phyloP scores from a whole-genome alignment of 2,329 filamentous ascomycete species.

The Stemphylium beticola region DNA sequence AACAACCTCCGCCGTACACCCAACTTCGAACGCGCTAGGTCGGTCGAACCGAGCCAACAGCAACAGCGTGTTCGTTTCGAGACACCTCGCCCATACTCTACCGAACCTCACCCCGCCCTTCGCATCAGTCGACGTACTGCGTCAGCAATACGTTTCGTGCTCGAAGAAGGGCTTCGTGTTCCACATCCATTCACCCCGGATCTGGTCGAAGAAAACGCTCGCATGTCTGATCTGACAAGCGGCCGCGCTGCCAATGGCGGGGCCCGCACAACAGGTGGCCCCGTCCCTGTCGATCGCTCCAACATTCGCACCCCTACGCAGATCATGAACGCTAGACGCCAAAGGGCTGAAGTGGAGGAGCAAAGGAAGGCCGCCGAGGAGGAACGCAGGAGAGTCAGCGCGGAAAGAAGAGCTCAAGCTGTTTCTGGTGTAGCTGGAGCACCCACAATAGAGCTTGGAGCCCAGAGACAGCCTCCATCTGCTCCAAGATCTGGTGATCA shows the following conservation, averaged over 20 bases:
- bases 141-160: slow-evolving; percentile 87
- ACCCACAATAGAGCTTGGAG: slow-evolving; percentile 35
- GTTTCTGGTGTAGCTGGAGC: slow-evolving; percentile 59
- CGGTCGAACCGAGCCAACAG: slow-evolving; percentile 51
- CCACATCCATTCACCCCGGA: slow-evolving; percentile 85
- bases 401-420: slow-evolving; percentile 66
- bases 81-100: slow-evolving; percentile 39
- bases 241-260: slow-evolving; percentile 65
- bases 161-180: slow-evolving; percentile 87
- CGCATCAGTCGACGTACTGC: slow-evolving; percentile 84
- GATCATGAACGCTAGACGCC: slow-evolving; percentile 87
- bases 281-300: slow-evolving; percentile 59
- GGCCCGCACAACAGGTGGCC: slow-evolving; percentile 58
- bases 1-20: slow-evolving; percentile 62
- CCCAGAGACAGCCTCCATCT: slow-evolving; percentile 38
- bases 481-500: slow-evolving; percentile 37
- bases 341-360: slow-evolving; percentile 65
- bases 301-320: slow-evolving; percentile 84
- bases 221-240: slow-evolving; percentile 85
- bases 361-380: slow-evolving; percentile 63
- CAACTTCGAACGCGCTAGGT: slow-evolving; percentile 55
- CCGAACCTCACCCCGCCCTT: slow-evolving; percentile 60
- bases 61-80: slow-evolving; percentile 45
- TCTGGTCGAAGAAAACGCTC: slow-evolving; percentile 83
- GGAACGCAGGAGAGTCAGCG: slow-evolving; percentile 56